Evolutionary conservation across 768 basidiomycete species (phyloP), one percentile per base, ranked within the genome.

Genomic region (Udeniomyces megalosporus): DNA sequence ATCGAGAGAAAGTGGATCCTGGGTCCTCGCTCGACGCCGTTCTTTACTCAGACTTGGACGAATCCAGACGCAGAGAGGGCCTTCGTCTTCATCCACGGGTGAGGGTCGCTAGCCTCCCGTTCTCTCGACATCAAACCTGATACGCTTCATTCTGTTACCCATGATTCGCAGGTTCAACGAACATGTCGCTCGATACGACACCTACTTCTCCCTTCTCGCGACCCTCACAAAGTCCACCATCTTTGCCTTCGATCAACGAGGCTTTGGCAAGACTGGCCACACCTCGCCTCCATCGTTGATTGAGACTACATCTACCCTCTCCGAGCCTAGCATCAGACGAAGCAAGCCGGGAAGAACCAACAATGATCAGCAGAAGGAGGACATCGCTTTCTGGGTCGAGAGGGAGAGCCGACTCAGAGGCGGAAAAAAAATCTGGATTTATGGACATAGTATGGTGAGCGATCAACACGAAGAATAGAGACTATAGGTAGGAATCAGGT

Each of bases 201-300:
- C 8, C n/a, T 50, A 50, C 48, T 50, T 50, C 48, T 10, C n/a
- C n/a, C 28, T 50, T 22, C n/a, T 50, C 48, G n/a, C 48, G 10
- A 10, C n/a, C 22, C 58, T 59, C 58, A 34, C 58, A 1, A 34
- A 31, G 22, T 42, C 46, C 5, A 42, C 31, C 46, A 59, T 88
- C 44, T 86, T 88, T 68, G 73, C 85, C 0, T 84, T 79, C 68
- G 87, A 88, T 76, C 83, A 85, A 72, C 81, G 87, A 53, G 87
- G 88, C 0, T 89, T 83, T 67, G 88, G 88, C 1, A 76, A 79
- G 51, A 88, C 86, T 2, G 85, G 81, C 31, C 29, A 32, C 35
- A 51, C 46, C 10, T 0, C 47, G 3, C 31, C 31, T n/a, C 49
- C 38, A 8, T 17, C 38, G 17, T 8, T 17, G 8, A 42, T 42